phyloP scores from a whole-genome alignment of 1,139 yeast species.

The Yamadazyma sp. region DNA sequence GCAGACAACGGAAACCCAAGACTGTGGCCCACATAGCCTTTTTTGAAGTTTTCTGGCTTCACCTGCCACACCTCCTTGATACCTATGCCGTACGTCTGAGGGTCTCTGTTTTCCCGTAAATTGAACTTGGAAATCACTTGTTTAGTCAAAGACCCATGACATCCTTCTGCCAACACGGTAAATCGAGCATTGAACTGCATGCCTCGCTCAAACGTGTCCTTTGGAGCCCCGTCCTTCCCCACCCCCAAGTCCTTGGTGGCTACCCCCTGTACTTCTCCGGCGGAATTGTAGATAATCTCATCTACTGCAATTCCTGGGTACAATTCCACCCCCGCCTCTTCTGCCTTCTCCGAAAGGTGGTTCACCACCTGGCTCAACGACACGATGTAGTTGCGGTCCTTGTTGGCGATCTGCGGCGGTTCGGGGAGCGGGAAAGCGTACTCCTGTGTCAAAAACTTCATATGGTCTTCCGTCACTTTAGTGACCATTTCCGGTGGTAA shows the following conservation, averaged over 20 bases:
- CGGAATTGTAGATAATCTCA: constrained; percentile 63
- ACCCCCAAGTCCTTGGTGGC: constrained; percentile 94
- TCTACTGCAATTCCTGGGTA: constrained; percentile 92
- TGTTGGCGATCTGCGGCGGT: constrained; percentile 87
- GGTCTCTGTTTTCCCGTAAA: constrained; percentile 62
- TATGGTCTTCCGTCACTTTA: constrained; percentile 63
- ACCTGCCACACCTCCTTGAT: constrained; percentile 98
- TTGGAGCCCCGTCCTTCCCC: constrained; percentile 70
- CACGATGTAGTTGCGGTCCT: constrained; percentile 79
- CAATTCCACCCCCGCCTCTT: constrained; percentile 88
- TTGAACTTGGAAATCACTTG: constrained; percentile 67
- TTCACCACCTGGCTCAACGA: constrained; percentile 80
- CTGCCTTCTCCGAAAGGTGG: constrained; percentile 85
- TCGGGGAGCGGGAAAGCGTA: constrained; percentile 75
- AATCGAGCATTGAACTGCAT: constrained; percentile 92
- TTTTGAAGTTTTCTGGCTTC: constrained; percentile 73
- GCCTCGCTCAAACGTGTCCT: constrained; percentile 83
- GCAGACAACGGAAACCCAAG: constrained; percentile 83
- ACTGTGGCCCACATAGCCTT: constrained; percentile 83
- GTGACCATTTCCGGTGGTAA: constrained; percentile 76
- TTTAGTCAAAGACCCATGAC: constrained; percentile 91
- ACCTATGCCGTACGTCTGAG: constrained; percentile 94
- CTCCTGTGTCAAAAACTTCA: constrained; percentile 64
- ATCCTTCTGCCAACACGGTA: constrained; percentile 92
- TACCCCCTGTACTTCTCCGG: constrained; percentile 75